Evolutionary conservation across 2,329 filamentous ascomycete genomes (phyloP), one percentile per base, ranked within the genome.

Genomic region (Talaromyces sp.): DNA sequence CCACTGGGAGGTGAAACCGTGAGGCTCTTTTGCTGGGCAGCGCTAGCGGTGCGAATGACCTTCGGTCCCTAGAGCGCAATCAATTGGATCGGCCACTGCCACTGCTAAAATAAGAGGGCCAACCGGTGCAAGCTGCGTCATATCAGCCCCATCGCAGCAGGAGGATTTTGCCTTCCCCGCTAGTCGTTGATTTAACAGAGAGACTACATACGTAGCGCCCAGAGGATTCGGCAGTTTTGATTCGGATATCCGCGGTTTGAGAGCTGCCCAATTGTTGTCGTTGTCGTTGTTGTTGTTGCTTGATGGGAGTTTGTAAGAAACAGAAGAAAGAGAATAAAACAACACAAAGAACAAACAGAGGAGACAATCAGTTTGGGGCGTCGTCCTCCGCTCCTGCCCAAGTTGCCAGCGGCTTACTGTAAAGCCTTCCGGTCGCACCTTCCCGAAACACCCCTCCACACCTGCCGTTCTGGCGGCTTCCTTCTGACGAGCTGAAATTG

Each of bases 71-170:
- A 46, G 19, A 28, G 10, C 31, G 22, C 10, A 36, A 25, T 22
- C 15, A 52, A 39, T 25, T 37, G 11, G 48, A 52, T 52, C 48
- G 33, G 48, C 48, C 31, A 39, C 35, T 52, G 33, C 35, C 48
- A 37, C 37, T 19, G 53, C 53, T 21, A 39, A 45, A 48, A 21
- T 31, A 56, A 39, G 53, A 56, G 53, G 40, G 53, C 48, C 41
- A 17, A 36, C 53, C 41, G 33, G 41, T 37, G 53, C 33, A 25
- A 33, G 41, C 41, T 56, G 53, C 53, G 53, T 56, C 53, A 56
- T 56, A 55, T 36, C 40, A 13, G 48, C 31, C 41, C 53, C 13
- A 19, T 56, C 33, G 21, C 28, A 36, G 19, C 19, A 28, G 41
- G 13, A 56, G 19, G 13, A 39, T 11, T 36, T 46, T 37, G 31